Percentiles rank a stretch among this genome's conserved stretches.
phyloP scores from a whole-genome alignment of 495 filamentous ascomycete genomes.

The Symbiotaphrina buchneri region DNA sequence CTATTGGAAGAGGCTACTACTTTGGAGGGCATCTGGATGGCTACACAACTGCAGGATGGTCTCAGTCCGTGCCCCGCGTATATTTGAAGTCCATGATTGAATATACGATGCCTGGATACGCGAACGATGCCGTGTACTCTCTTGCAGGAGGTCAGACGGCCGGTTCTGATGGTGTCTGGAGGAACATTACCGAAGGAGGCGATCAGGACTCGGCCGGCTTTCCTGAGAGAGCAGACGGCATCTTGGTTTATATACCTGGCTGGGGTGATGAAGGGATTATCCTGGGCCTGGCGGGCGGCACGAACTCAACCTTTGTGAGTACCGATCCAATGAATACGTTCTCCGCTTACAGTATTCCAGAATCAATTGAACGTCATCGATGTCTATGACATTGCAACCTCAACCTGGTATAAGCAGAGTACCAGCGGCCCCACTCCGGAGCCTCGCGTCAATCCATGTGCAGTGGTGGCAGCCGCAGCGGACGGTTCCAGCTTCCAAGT shows the following conservation, averaged over 20 bases:
- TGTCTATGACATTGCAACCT: constrained; percentile 54
- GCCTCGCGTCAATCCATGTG: constrained; percentile 53
- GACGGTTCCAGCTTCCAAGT: constrained; percentile 52
- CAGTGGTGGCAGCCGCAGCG: constrained; percentile 43
- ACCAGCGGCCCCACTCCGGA: constrained; percentile 37
- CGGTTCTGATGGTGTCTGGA: constrained; percentile 28
- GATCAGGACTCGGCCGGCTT: constrained; percentile 39
- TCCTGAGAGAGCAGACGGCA: constrained; percentile 46
- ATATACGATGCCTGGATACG: constrained; percentile 44
- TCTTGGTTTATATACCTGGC: constrained; percentile 46
- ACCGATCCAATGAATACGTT: no score
- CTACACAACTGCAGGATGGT: constrained; percentile 49
- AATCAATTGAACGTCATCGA: constrained; percentile 53
- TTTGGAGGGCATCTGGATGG: constrained; percentile 54
- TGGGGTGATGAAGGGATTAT: constrained; percentile 47
- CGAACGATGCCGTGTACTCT: constrained; percentile 29
- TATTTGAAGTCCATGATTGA: constrained; percentile 57
- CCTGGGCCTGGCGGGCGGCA: constrained; percentile 47
- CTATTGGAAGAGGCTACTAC: constrained; percentile 46
- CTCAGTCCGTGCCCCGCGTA: constrained; percentile 27
- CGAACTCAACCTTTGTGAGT: constrained; percentile 30
- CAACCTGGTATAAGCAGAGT: constrained; percentile 56
- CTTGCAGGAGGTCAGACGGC: constrained; percentile 25
- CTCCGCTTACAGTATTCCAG: no score
- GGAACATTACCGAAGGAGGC: constrained; percentile 50